Base-by-base conservation (phyloP, 2,329 filamentous ascomycete genomes). In the Neonectria hederae region DNA sequence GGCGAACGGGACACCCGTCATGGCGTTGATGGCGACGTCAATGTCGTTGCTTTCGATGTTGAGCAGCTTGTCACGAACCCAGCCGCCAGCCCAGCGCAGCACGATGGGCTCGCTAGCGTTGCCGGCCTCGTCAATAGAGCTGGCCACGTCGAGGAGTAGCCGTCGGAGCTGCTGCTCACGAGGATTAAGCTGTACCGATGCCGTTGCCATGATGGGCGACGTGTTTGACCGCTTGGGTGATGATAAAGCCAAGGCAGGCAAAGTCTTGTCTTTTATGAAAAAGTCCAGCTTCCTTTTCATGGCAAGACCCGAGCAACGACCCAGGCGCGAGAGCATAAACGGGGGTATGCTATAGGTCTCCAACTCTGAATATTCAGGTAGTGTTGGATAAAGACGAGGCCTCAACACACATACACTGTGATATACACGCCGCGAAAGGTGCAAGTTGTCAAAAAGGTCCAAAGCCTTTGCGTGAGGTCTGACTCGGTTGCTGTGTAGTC, bases 11-110 rank as follows among this genome's bases (percentile, higher is more conserved):
- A 89, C 89, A 56, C 93, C 93, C 0, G 92, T 96, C 91, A 96
- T 93, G 69, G 86, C 86, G 80, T 94, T 94, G 82, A 97, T 93
- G 57, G 92, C 92, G 8, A 93, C 90, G 76, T 97, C 93, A 67
- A 97, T 94, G 75, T 97, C 93, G 75, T 94, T 86, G 74, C 90
- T 93, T 63, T 84, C 84, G 13, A 89, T 84, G 21, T 89, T 88
- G 4, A 96, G 85, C 2, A 96, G 85, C 80, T 93, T 94, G 81
- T 97, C 93, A 43, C 93, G 90, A 11, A 96, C 92, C 93, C 93
- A 97, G 26, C 93, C 93, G 63, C 93, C 93, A 0, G 93, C 93
- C 86, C 92, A 95, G 54, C 92, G 89, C 49, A 96, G 82, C 19
- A 90, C 82, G 14, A 90, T 76, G 21, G 89, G 84, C 68, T 89